These are phyloP conservation scores for Triangularia setosa DNA, from an alignment of 2,329 filamentous ascomycete species.

Conservation along the genomic window DNA sequence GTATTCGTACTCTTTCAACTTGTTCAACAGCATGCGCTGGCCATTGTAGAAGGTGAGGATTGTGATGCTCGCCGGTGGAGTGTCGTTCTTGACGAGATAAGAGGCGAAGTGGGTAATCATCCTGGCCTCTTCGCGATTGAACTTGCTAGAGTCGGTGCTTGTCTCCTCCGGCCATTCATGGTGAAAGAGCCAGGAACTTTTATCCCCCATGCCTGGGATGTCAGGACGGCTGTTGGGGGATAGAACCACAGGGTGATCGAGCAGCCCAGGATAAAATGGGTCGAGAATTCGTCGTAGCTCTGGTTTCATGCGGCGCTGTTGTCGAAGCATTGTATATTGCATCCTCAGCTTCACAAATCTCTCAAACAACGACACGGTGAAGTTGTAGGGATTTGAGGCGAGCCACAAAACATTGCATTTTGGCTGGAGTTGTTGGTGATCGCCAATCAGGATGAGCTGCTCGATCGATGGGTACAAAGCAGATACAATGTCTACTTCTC, in stretches of 20 bases:
- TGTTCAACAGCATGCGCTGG: constrained; percentile 63
- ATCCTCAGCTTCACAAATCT: constrained; percentile 65
- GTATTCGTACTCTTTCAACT: constrained; percentile 37
- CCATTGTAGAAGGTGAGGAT: constrained; percentile 86
- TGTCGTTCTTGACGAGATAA: constrained; percentile 68
- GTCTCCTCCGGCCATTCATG: constrained; percentile 59
- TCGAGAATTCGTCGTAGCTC: constrained; percentile 42
- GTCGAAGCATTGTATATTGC: constrained; percentile 59
- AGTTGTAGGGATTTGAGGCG: constrained; percentile 55
- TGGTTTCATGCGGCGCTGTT: constrained; percentile 61
- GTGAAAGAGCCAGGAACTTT: constrained; percentile 40
- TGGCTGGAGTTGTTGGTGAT: constrained; percentile 75
- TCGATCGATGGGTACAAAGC: constrained; percentile 49
- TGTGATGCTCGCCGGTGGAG: constrained; percentile 61
- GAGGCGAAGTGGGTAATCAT: constrained; percentile 72
- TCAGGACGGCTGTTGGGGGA: constrained; percentile 33
- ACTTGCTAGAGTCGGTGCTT: constrained; percentile 61
- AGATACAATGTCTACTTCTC: constrained; percentile 57
- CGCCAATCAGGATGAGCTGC: constrained; percentile 61
- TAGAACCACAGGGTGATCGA: constrained; percentile 42
- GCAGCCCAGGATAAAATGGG: constrained; percentile 44
- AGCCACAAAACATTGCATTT: constrained; percentile 61
- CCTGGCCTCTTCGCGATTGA: constrained; percentile 67
- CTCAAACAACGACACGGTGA: constrained; percentile 77
- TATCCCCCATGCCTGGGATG: constrained; percentile 43